Base-by-base conservation (phyloP, 176 grass and related monocot species). In the Hyparrhenia diplandra region DNA sequence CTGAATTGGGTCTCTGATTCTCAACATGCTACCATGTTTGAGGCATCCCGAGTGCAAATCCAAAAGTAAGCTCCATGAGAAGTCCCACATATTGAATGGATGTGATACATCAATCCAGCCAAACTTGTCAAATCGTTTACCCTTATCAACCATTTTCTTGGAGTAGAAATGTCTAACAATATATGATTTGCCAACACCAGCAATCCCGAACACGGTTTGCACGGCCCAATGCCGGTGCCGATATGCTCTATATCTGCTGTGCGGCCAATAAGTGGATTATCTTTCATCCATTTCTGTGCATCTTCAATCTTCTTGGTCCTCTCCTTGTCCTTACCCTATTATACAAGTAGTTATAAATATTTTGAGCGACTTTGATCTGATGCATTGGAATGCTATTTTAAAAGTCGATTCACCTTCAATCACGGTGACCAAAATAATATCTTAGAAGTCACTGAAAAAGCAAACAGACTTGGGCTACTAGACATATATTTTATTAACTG, bases 211-310 rank as follows among this genome's bases (percentile, higher is more conserved):
- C 8, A 65, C 63, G 2, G 30, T 6, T 18, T 8, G 13, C 30
- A 65, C 63, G 0, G 30, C 20, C 0, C 0, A 11, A 3, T 13
- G 30, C 17, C 3, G 0, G 5, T 2, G 30, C 30, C 0, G 18
- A 65, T 6, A 35, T 35, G 0, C 30, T 17, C 29, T 65, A 10
- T 20, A 35, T 65, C 63, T 18, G 30, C 30, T 0, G 1, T 1
- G 7, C 34, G 66, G 66, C 66, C 35, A 39, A 67, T 18, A 10
- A 8, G 63, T 21, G 34, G 0, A 67, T 5, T 0, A 0, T 6
- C 8, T 0, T 37, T 0, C 5, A 39, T 1, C 34, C 34, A 36
- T 39, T 39, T 5, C 17, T 0, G n/a, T 39, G 64, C 64, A n/a
- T 5, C 3, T 67, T 67, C 4, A 1, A 0, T 20, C 16, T 20